Evolutionary conservation across 2,329 filamentous ascomycete genomes (phyloP).

Genomic region (Beauveria sp.): DNA sequence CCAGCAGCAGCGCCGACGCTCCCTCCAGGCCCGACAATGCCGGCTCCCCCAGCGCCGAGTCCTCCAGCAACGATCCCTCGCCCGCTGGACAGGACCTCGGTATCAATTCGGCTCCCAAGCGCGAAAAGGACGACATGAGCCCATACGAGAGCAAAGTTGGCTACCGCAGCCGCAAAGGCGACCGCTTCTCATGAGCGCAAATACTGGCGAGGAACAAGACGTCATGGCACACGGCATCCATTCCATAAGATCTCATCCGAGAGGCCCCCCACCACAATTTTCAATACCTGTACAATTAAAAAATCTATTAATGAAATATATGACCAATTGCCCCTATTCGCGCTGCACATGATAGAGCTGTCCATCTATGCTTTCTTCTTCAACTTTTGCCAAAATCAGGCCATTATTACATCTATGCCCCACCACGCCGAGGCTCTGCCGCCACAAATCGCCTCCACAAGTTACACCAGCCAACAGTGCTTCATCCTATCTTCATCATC

Average conservation of each 20-base stretch:
- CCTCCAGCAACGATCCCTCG: conserved; percentile 69
- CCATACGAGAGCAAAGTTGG: conserved; percentile 80
- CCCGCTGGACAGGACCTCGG: conserved; percentile 74
- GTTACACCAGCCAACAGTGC: not conserved
- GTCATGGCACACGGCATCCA: not conserved
- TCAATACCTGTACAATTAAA: not conserved
- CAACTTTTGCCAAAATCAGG: conserved; percentile 4
- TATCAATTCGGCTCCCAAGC: conserved; percentile 56
- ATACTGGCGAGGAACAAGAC: not conserved
- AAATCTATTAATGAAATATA: not conserved
- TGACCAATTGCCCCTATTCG: not conserved
- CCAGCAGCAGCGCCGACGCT: conserved; percentile 20
- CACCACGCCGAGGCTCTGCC: conserved; percentile 12
- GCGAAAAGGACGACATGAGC: conserved; percentile 56
- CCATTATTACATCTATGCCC: not conserved
- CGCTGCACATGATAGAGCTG: no score
- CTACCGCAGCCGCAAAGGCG: conserved; percentile 73
- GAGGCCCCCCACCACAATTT: not conserved
- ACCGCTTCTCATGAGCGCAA: conserved; percentile 60
- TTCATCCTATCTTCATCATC: not conserved
- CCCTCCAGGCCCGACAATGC: conserved; percentile 32
- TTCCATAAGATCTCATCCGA: not conserved
- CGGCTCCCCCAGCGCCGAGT: conserved; percentile 63
- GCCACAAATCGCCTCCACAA: not conserved
- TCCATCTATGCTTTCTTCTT: not conserved